Base-by-base conservation (phyloP, 1,139 yeast species). In the Candida sanyaensis region DNA sequence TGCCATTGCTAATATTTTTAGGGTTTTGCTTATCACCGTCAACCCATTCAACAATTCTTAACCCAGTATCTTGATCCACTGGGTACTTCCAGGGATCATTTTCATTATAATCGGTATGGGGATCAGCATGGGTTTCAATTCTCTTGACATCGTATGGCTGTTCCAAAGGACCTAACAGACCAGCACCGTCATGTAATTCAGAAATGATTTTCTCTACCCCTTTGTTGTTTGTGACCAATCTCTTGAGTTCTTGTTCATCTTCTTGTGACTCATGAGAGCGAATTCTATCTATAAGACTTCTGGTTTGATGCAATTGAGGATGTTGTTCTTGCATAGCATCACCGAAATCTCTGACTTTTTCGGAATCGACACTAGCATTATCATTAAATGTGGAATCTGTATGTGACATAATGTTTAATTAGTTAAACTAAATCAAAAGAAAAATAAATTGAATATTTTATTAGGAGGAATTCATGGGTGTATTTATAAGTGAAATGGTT, bases 31-130 rank as follows among this genome's bases (percentile, higher is more conserved):
- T 70, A 59, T 86, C 93, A 32, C 68, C 75, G 1, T 69, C 74
- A 4, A 77, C 71, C 59, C 83, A 86, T 30, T 73, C 78, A 9
- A 86, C 91, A 9, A 86, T 60, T 62, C 90, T 71, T 49, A 80
- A 60, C 10, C 80, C 79, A 0, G 87, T 77, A 9, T 75, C 83
- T 23, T 53, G 50, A 60, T 84, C 90, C 3, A 81, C 53, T 3
- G 83, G 84, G 57, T 85, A 85, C 51, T 73, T 67, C 85, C 85
- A 84, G 42, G 72, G 70, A 59, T 84, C 89, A 7, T 61, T 62
- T n/a, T 71, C 77, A 58, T 84, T 71, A 48, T 63, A 66, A 11
- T 68, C 68, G 0, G 74, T 56, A 13, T 65, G 55, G 30, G 72
- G 71, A 45, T 71, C 79, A 2, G 76, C 66, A 37, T 61, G 63